Conservation (phyloP, 139 green algal species). For the Trebouxia sp. region DNA sequence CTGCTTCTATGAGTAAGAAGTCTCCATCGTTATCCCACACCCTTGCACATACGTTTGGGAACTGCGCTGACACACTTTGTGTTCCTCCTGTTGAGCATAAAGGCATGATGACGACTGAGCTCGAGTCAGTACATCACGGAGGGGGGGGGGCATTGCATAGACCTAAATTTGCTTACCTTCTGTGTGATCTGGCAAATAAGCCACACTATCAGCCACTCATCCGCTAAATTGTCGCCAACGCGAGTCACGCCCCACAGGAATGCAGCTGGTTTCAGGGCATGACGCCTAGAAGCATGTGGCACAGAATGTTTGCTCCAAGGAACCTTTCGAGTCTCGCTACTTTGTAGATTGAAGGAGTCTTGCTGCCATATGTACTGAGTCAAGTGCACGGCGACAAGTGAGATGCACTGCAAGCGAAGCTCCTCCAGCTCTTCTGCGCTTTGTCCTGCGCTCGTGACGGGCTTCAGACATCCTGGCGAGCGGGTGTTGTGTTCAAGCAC, state of each 20-base stretch:
- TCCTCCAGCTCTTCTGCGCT: neutral
- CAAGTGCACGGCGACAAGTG: neutral
- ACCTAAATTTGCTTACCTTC: slow-evolving; percentile 10
- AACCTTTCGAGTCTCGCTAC: neutral
- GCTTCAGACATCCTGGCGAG: no score
- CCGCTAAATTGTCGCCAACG: slow-evolving; percentile 86
- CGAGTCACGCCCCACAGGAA: slow-evolving; percentile 69
- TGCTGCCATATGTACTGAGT: slow-evolving; percentile 60
- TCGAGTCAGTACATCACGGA: neutral
- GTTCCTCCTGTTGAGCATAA: neutral
- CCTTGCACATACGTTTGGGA: slow-evolving; percentile 26
- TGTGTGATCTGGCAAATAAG: slow-evolving; percentile 70
- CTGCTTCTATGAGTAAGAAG: slow-evolving; percentile 96
- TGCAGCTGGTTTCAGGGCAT: no score
- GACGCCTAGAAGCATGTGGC: neutral
- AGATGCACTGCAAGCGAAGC: neutral
- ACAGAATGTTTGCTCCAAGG: slow-evolving; percentile 32
- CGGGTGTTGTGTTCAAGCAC: neutral
- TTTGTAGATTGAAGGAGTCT: slow-evolving; percentile 44
- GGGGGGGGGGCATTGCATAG: neutral
- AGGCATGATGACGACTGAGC: neutral
- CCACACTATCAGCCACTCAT: slow-evolving; percentile 88
- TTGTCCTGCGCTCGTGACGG: neutral
- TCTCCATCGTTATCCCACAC: slow-evolving; percentile 95
- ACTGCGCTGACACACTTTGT: neutral